Base-by-base conservation (phyloP, 495 filamentous ascomycete species). In the Talaromyces ruber region DNA sequence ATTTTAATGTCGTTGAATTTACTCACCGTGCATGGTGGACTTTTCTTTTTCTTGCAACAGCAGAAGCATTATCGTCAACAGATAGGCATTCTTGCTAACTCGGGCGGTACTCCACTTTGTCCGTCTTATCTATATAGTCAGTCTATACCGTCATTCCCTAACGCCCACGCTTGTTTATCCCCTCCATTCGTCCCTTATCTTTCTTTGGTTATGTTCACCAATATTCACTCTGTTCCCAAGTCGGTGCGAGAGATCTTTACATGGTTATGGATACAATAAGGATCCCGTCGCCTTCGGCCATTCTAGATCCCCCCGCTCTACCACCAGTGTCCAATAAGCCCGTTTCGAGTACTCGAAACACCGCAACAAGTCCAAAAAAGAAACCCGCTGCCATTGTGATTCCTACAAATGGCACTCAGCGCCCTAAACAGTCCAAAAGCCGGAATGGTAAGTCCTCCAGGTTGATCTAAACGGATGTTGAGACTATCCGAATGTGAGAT, bases 351-450 rank as follows among this genome's bases (percentile, higher is more conserved):
- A 65, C 50, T 47, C 39, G 62, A 72, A 65, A 56, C 61, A 67
- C 58, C 62, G 59, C 64, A 43, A 25, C 34, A 55, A 62, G 59
- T 29, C 54, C 59, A 16, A 54, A 66, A 6, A 62, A 52, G 30
- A 67, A 58, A 28, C 9, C 50, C 2, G 60, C 55, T 51, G 63
- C 37, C n/a, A 65, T 22, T 32, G 62, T 21, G 24, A 56, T 60
- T 16, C 59, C 45, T 21, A n/a, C 59, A 60, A 18, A 64, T 53
- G 26, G 12, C 26, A 37, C 25, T 30, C 25, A 47, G 45, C 30
- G 89, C 66, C 84, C 85, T 7, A 93, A 91, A 66, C 89, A 92
- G 73, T 88, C 86, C 55, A 93, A 93, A 70, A 92, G 89, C 73
- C 85, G 89, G 66, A 91, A 92, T 80, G 89, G 89, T 90, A 43